Evolutionary conservation across 2,329 filamentous ascomycete species (phyloP).

Genomic region (Penicillium rolfsii): DNA sequence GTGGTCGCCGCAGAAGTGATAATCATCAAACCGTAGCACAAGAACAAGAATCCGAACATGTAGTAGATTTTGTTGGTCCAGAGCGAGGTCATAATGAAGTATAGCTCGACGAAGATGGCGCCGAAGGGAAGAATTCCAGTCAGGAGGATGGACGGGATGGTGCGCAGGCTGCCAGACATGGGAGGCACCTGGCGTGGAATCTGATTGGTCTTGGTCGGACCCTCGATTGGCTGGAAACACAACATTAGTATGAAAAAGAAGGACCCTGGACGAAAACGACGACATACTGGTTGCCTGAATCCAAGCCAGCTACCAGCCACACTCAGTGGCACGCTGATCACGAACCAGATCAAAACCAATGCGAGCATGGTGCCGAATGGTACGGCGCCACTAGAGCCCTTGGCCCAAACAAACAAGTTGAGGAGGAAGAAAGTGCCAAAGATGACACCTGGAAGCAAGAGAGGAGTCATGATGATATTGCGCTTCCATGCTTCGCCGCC

Average conservation of each 20-base stretch:
- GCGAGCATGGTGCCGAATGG: slow-evolving; percentile 97
- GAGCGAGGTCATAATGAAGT: slow-evolving; percentile 99
- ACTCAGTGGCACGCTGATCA: slow-evolving; percentile 91
- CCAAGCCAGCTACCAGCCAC: slow-evolving; percentile 90
- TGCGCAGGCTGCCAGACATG: slow-evolving; percentile 77
- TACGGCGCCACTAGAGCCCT: slow-evolving; percentile 88
- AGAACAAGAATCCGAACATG: slow-evolving; percentile 99
- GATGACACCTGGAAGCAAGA: slow-evolving; percentile 82
- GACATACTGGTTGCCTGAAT: slow-evolving; percentile 68
- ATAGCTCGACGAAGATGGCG: slow-evolving; percentile 96
- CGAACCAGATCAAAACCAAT: slow-evolving; percentile 90
- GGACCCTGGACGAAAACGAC: neutral
- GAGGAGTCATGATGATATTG: slow-evolving; percentile 85
- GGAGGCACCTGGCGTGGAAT: slow-evolving; percentile 96
- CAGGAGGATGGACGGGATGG: slow-evolving; percentile 85
- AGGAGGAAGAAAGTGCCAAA: slow-evolving; percentile 90
- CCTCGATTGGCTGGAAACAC: slow-evolving; percentile 60
- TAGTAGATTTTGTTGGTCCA: slow-evolving; percentile 99
- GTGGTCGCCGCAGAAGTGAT: slow-evolving; percentile 92
- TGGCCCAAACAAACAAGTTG: slow-evolving; percentile 94
- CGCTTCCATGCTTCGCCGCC: slow-evolving; percentile 92
- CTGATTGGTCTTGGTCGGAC: slow-evolving; percentile 93
- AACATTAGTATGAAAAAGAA: slow-evolving; percentile 15
- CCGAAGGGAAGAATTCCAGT: slow-evolving; percentile 93
- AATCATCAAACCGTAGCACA: slow-evolving; percentile 97